Percentiles rank a stretch among this genome's conserved stretches.
phyloP scores from a whole-genome alignment of 2,329 filamentous ascomycete genomes.

The Penicillium sp. region DNA sequence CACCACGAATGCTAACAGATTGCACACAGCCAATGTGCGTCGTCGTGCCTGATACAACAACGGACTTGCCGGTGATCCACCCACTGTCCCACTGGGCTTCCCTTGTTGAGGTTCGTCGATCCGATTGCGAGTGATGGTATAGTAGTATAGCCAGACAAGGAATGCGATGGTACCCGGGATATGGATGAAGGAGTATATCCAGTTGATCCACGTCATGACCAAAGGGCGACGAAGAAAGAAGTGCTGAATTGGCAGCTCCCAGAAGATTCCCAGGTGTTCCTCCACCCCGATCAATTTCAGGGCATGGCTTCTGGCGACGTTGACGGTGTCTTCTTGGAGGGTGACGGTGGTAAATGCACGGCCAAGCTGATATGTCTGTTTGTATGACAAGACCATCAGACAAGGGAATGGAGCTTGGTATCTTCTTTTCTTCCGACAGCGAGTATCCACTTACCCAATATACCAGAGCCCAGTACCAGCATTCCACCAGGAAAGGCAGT shows the following conservation, averaged over 20 bases:
- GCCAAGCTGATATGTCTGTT: conserved; percentile 74
- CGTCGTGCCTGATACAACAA: conserved; percentile 62
- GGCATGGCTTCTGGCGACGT: conserved; percentile 71
- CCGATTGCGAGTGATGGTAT: conserved; percentile 68
- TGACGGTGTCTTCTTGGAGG: conserved; percentile 70
- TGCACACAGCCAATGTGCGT: conserved; percentile 64
- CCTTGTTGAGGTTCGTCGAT: conserved; percentile 48
- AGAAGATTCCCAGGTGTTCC: conserved; percentile 67
- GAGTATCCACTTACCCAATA: conserved; percentile 68
- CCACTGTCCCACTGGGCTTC: conserved; percentile 43
- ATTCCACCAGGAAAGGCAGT: conserved; percentile 75
- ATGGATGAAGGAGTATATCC: conserved; percentile 77
- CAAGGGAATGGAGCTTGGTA: background rate
- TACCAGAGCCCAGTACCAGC: conserved; percentile 77
- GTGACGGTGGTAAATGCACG: conserved; percentile 74
- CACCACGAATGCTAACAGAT: conserved; percentile 64
- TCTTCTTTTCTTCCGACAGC: background rate
- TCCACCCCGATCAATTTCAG: conserved; percentile 72
- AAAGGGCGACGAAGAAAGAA: conserved; percentile 61
- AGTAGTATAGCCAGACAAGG: conserved; percentile 70
- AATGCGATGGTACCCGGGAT: conserved; percentile 78
- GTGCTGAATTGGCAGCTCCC: conserved; percentile 67
- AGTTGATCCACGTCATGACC: conserved; percentile 72
- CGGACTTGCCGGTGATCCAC: conserved; percentile 55
- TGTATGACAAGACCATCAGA: background rate